Percentiles rank a stretch among this genome's conserved stretches.
Conservation (phyloP, 129 eudicot species). For the Flaveria bidentis region DNA sequence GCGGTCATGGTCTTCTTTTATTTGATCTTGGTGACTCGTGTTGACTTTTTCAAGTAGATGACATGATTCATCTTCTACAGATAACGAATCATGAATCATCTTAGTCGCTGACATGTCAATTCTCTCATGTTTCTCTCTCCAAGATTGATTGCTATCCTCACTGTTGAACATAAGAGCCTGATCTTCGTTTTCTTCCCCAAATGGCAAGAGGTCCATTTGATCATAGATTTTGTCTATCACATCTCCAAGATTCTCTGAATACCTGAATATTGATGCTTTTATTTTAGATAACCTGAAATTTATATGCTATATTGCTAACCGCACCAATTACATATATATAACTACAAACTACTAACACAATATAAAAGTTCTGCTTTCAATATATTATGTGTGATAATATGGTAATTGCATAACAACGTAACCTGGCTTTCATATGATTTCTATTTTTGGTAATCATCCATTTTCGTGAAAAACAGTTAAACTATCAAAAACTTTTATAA, state of each 20-base stretch:
- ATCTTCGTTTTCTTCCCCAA: constrained; percentile 73
- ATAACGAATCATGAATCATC: constrained; percentile 41
- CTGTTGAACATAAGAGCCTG: constrained; percentile 65
- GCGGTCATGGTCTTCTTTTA: constrained; percentile 46
- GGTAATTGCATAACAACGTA: neutral
- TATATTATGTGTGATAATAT: neutral
- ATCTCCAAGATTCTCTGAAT: constrained; percentile 54
- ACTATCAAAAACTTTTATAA: neutral
- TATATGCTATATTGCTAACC: neutral
- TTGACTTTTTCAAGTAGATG: constrained; percentile 39
- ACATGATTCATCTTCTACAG: constrained; percentile 57
- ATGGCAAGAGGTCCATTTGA: constrained; percentile 82
- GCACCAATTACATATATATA: neutral
- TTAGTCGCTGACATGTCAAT: constrained; percentile 35
- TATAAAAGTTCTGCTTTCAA: neutral
- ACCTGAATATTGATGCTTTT: constrained; percentile 50
- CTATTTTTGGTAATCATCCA: neutral
- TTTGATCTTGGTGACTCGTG: constrained; percentile 25
- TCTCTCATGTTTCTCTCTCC: constrained; percentile 47
- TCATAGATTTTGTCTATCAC: constrained; percentile 66
- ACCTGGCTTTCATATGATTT: neutral
- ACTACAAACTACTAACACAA: neutral
- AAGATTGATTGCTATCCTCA: constrained; percentile 90
- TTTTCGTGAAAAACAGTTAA: neutral
- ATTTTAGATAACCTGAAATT: neutral